Percentiles rank a stretch among this genome's conserved stretches.
phyloP scores from a whole-genome alignment of 1,284 basidiomycete genomes.

The Agroathelia rolfsii region DNA sequence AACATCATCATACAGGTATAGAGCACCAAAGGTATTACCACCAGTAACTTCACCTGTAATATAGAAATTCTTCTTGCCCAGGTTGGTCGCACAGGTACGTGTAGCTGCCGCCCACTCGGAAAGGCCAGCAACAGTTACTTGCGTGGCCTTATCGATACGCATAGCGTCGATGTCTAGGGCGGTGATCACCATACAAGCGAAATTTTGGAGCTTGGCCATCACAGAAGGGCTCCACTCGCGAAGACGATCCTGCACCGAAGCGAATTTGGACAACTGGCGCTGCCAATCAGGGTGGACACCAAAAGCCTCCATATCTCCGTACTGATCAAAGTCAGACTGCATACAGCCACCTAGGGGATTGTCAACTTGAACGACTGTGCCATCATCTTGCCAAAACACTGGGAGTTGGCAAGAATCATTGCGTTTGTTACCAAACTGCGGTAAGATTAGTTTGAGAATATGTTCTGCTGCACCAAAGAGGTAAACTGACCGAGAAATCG shows the following conservation, averaged over 20 bases:
- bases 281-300: constrained; percentile 92
- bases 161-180: constrained; percentile 86
- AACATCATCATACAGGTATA: constrained; percentile 59
- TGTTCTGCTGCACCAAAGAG: neutral
- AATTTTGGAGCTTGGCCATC: constrained; percentile 64
- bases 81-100: constrained; percentile 56
- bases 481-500: constrained; percentile 57
- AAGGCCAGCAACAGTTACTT: constrained; percentile 77
- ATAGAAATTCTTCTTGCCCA: constrained; percentile 80
- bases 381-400: constrained; percentile 71
- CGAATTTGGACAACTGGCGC: constrained; percentile 88
- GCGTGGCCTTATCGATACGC: constrained; percentile 89
- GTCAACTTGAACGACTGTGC: constrained; percentile 46
- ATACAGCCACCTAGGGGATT: constrained; percentile 68
- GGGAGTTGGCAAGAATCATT: constrained; percentile 71
- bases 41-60: constrained; percentile 92
- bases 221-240: constrained; percentile 79
- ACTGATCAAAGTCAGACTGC: constrained; percentile 82
- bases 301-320: constrained; percentile 91
- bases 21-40: constrained; percentile 79
- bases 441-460: constrained; percentile 7
- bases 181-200: constrained; percentile 77
- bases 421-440: constrained; percentile 51
- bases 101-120: constrained; percentile 67
- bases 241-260: constrained; percentile 88